Evolutionary conservation across 805 yeast genomes (phyloP).

Genomic region (Metschnikowia matae): DNA sequence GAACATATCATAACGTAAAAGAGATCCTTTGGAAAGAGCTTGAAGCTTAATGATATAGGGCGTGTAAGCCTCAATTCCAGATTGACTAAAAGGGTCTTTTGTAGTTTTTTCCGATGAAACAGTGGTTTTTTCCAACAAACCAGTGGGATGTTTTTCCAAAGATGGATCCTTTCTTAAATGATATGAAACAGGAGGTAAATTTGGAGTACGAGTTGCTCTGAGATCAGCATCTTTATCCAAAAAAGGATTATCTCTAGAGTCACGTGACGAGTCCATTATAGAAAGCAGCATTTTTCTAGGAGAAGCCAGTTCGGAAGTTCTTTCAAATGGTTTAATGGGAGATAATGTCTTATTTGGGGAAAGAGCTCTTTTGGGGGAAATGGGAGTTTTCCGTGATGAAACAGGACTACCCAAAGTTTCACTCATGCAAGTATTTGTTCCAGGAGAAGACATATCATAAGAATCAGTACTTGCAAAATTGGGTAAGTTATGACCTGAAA

Average conservation of each 20-base stretch:
- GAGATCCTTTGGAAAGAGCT: conserved; percentile 66
- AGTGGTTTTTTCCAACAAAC: too few species aligned
- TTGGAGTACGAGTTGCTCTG: neutral
- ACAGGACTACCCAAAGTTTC: conserved; percentile 11
- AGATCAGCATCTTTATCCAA: neutral
- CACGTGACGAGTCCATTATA: neutral
- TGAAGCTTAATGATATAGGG: conserved; percentile 51
- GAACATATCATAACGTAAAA: conserved; percentile 58
- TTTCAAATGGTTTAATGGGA: too few species aligned
- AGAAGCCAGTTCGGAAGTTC: too few species aligned
- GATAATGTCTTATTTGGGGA: neutral
- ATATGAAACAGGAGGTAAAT: neutral
- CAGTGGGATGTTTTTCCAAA: too few species aligned
- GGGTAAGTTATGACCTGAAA: conserved; percentile 66
- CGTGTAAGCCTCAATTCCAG: conserved; percentile 2
- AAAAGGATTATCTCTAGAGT: neutral
- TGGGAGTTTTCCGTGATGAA: neutral
- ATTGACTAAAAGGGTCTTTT: too few species aligned
- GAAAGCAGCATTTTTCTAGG: neutral
- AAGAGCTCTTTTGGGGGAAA: neutral
- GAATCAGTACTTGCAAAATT: conserved; percentile 54
- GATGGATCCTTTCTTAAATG: neutral
- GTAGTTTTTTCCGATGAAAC: too few species aligned
- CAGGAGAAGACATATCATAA: conserved; percentile 19
- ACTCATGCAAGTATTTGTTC: conserved; percentile 17